A percentile compares a stretch with the other conserved stretches of the same genome.
These are phyloP conservation scores for Brassica rapa DNA, from an alignment of 345 rosid species.

Conservation along the genomic window DNA sequence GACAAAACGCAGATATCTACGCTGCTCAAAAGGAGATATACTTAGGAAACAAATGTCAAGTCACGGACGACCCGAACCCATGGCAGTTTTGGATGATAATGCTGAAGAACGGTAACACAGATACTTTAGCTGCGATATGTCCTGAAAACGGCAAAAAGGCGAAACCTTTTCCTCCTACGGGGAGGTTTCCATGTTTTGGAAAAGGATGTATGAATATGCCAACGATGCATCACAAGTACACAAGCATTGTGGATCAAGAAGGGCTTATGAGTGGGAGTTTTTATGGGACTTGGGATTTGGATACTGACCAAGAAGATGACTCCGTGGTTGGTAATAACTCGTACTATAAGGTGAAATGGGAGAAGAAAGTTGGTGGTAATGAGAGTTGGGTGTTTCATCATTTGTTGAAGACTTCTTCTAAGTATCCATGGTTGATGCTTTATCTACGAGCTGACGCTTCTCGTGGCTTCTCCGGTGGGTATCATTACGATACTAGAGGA, in stretches of 20 bases:
- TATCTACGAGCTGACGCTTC: constrained; percentile 64
- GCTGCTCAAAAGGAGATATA: constrained; percentile 64
- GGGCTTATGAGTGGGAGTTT: constrained; percentile 48
- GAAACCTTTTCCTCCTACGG: constrained; percentile 49
- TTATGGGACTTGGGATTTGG: constrained; percentile 68
- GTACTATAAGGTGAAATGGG: constrained; percentile 52
- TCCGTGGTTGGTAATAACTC: constrained; percentile 41
- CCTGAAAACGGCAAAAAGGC: constrained; percentile 57
- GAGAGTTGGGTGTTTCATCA: constrained; percentile 62
- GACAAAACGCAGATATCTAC: constrained; percentile 44
- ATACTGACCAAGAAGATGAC: constrained; percentile 40
- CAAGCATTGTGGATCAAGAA: constrained; percentile 44
- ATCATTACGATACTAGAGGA: constrained; percentile 62
- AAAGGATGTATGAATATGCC: constrained; percentile 72
- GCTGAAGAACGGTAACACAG: constrained; percentile 68
- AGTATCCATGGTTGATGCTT: constrained; percentile 73
- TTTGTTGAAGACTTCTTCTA: constrained; percentile 54
- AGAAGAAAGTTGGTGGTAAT: constrained; percentile 50
- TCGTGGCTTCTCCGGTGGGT: constrained; percentile 56
- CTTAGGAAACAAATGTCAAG: constrained; percentile 63
- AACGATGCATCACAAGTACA: constrained; percentile 54
- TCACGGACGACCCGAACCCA: constrained; percentile 55
- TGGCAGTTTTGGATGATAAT: constrained; percentile 76
- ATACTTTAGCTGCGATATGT: constrained; percentile 55
- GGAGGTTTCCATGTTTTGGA: constrained; percentile 65